Conservation (phyloP, 176 grass and related monocot species). For the Cenchrus fungigraminus region DNA sequence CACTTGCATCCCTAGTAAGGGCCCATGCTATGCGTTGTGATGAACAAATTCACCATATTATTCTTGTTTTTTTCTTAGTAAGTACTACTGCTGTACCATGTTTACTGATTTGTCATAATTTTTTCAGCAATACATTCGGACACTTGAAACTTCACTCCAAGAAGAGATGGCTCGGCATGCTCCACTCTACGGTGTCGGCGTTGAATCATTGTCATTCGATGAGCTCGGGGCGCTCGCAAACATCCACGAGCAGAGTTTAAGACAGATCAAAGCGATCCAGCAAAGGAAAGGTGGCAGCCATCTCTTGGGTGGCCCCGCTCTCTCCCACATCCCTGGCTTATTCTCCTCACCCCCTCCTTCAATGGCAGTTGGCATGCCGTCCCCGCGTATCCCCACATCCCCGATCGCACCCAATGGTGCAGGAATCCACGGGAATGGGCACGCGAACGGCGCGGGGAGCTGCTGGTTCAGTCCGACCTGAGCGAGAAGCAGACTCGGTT, state of each 20-base stretch:
- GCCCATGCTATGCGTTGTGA: background rate
- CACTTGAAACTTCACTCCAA: constrained; percentile 83
- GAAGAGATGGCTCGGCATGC: constrained; percentile 95
- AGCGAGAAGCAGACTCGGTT: constrained; percentile 21
- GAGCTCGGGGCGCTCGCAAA: constrained; percentile 83
- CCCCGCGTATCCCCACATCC: constrained; percentile 65
- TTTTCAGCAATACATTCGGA: constrained; percentile 90
- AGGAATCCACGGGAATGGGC: constrained; percentile 68
- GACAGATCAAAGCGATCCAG: constrained; percentile 70
- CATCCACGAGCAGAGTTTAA: constrained; percentile 84
- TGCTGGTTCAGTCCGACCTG: constrained; percentile 74
- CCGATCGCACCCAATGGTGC: constrained; percentile 64
- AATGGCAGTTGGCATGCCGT: constrained; percentile 57
- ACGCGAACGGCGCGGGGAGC: constrained; percentile 42
- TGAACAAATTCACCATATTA: constrained; percentile 22
- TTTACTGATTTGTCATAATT: constrained; percentile 40
- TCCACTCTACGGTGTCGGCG: constrained; percentile 73
- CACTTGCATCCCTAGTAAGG: background rate
- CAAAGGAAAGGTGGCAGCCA: constrained; percentile 65
- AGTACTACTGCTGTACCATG: background rate
- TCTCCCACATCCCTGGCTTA: constrained; percentile 59
- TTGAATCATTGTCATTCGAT: constrained; percentile 70
- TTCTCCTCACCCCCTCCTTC: constrained; percentile 63
- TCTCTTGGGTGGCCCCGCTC: constrained; percentile 55
- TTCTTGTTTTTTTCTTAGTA: background rate